Percentiles rank a stretch among this genome's conserved stretches.
phyloP scores from a whole-genome alignment of 192 early-diverging fungal species.

The Linnemannia schmuckeri region DNA sequence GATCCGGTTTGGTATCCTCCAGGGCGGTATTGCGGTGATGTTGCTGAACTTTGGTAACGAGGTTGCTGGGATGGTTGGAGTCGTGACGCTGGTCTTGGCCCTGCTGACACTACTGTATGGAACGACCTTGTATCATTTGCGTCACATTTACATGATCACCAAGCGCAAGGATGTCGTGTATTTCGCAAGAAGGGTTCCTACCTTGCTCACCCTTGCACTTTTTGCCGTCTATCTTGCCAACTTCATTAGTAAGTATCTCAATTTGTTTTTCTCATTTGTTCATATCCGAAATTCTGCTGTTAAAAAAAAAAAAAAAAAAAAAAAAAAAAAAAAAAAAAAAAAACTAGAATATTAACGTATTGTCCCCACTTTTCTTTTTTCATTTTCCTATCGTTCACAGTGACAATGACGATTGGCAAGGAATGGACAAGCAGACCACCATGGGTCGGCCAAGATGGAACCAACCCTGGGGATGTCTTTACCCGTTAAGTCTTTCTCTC shows the following conservation, averaged over 20 bases:
- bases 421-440: slow-evolving; percentile 18
- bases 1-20: slow-evolving; percentile 44
- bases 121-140: slow-evolving; percentile 38
- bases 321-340: not conserved
- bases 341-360: not conserved
- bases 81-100: slow-evolving; percentile 25
- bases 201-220: slow-evolving; percentile 26
- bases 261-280: not conserved
- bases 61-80: slow-evolving; percentile 26
- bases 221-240: slow-evolving; percentile 22
- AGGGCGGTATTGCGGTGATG: slow-evolving; percentile 34
- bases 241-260: slow-evolving; percentile 32
- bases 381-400: slow-evolving; percentile 8
- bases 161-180: slow-evolving; percentile 42
- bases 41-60: slow-evolving; percentile 39
- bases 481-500: no score
- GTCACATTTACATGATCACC: slow-evolving; percentile 40
- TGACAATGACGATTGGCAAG: slow-evolving; percentile 30
- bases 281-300: not conserved
- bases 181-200: slow-evolving; percentile 14
- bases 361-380: not conserved
- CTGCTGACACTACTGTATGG: slow-evolving; percentile 32
- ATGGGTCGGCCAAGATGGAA: not conserved
- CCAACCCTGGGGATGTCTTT: no score
- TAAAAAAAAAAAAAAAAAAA: not conserved